Evolutionary conservation across 2,329 filamentous ascomycete genomes (phyloP), one percentile per base, ranked within the genome.

Genomic region (Coleophoma crateriformis): DNA sequence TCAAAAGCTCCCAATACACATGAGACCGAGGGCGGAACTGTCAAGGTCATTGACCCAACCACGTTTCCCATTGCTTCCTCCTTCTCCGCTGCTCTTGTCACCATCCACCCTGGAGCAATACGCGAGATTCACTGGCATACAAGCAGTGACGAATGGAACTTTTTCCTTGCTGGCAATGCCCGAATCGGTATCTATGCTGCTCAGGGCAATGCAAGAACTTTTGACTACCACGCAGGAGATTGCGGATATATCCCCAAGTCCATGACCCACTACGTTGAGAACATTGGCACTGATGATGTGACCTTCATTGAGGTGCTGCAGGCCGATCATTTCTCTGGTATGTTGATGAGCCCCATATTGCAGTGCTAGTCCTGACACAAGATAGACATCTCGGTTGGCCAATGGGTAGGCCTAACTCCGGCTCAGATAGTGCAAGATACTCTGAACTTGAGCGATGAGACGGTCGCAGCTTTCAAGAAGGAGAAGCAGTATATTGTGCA

Each of bases 181-280:
- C 78, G 87, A 33, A 79, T 90, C 13, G 90, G 87, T 13, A 78
- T 91, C 56, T 91, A 90, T 61, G 84, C 79, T 0, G 77, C 85
- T 2, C 79, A 86, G 57, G 80, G 82, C 27, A 80, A 73, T 19
- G 85, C 87, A 0, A 75, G 85, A 20, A 91, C 87, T 0, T 91
- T 91, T 61, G 82, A 91, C 69, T 91, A 88, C 65, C 70, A 77
- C 6, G 77, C 85, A 1, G 88, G 87, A 2, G 88, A 91, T 58
- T 85, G 90, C 0, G 87, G 84, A 13, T 87, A 90, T 54, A 85
- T 91, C 6, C 87, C 87, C 0, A 75, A 75, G 61, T 88, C 88
- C 63, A 88, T 87, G 76, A 87, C 85, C 3, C 87, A 91, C 63
- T 91, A 89, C 63, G 85, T 92, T 48, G 87, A 92, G 74, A 90